Conservation (phyloP, 441 rosid species). For the Gossypium gossypioides region DNA sequence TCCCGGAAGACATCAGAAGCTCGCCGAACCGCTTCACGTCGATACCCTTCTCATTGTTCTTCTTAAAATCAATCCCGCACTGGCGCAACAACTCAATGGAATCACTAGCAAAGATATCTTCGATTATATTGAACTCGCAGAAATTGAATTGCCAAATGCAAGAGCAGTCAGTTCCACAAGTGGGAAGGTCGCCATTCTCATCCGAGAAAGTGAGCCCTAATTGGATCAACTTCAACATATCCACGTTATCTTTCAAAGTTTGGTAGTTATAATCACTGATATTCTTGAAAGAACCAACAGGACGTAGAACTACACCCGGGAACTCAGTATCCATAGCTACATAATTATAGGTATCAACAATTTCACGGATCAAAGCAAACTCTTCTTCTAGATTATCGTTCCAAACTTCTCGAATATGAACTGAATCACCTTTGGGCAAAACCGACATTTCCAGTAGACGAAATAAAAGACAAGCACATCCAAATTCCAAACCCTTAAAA, state of each 20-base stretch:
- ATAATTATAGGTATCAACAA: slow-evolving; percentile 41
- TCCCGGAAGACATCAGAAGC: slow-evolving; percentile 52
- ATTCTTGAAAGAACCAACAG: slow-evolving; percentile 35
- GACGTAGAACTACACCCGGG: slow-evolving; percentile 54
- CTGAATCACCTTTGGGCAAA: slow-evolving; percentile 28
- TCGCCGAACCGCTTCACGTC: slow-evolving; percentile 45
- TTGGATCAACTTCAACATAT: slow-evolving; percentile 61
- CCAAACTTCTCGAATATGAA: slow-evolving; percentile 67
- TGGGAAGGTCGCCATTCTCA: slow-evolving; percentile 55
- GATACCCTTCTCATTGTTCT: slow-evolving; percentile 41
- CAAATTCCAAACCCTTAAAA: slow-evolving; percentile 15
- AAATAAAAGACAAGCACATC: slow-evolving; percentile 21
- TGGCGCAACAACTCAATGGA: slow-evolving; percentile 41
- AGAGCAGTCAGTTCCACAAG: slow-evolving; percentile 42
- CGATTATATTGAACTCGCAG: slow-evolving; percentile 40
- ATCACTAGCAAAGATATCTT: slow-evolving; percentile 50
- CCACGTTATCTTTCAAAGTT: slow-evolving; percentile 52
- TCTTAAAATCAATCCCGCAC: slow-evolving; percentile 54
- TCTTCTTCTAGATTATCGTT: slow-evolving; percentile 45
- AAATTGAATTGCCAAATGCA: slow-evolving; percentile 75
- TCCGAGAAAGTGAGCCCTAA: slow-evolving; percentile 67
- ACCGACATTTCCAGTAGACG: slow-evolving; percentile 32
- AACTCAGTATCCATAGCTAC: slow-evolving; percentile 76
- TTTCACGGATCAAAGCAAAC: slow-evolving; percentile 33
- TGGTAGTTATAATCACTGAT: slow-evolving; percentile 40